Evolutionary conservation across 371 early-diverging fungal species (phyloP), one percentile per base, ranked within the genome.

Genomic region (Actinomortierella ambigua): DNA sequence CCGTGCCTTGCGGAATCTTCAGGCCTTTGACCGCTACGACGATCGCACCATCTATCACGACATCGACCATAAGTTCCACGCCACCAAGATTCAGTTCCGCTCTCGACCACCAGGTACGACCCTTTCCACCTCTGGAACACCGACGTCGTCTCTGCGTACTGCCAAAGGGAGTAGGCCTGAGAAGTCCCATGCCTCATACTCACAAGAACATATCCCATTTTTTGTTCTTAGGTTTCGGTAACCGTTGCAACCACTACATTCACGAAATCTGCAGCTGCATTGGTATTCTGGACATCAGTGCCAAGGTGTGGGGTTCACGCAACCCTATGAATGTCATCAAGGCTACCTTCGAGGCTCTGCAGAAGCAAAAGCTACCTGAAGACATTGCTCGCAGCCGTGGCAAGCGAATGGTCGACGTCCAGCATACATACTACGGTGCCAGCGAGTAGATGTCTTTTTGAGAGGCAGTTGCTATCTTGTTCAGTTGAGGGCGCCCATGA

Each of bases 271-370:
- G 94, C 77, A 85, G 93, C 61, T 95, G 95, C 76, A 80, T 94
- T 39, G 99, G 99, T 39, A 93, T 98, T 69, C 81, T 89, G 61
- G 99, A 99, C 81, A 65, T 98, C 63, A 85, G 92, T 53, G 94
- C 90, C 58, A 98, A 98, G 79, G 91, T 97, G 27, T 80, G 85
- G 68, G 98, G 99, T 4, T 95, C 95, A 17, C 83, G 86, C 46
- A 97, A 95, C 76, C 96, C 96, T 11, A 93, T 98, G 92, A 99
- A 99, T 77, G 98, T 99, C 24, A 88, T 97, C 81, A 97, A 99
- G 84, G 95, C 91, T 20, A 92, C 94, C 5, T 96, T 98, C 75
- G 94, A 90, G 77, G 99, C 99, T 5, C 78, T 99, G n/a, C 75
- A 80, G 48, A 75, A 81, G 40, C 99, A 98, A 81, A 88, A 85